phyloP scores from a whole-genome alignment of 2,329 filamentous ascomycete genomes.

The Cercospora zeae-maydis region DNA sequence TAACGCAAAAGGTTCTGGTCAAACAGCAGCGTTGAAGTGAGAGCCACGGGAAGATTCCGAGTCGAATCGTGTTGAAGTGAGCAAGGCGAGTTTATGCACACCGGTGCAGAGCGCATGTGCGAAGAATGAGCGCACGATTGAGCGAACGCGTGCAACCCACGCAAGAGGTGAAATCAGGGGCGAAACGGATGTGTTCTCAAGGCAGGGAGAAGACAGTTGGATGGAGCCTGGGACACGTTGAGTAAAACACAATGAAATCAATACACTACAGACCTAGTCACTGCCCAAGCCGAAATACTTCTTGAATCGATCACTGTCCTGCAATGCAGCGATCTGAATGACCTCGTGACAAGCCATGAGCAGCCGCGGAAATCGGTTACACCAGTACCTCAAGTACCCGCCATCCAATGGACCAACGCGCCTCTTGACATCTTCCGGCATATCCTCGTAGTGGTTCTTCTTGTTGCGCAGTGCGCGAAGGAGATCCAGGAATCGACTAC shows the following conservation, averaged over 20 bases:
- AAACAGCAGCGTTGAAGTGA: background rate
- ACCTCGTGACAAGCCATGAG: constrained; percentile 76
- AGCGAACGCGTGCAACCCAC: background rate
- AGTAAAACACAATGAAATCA: background rate
- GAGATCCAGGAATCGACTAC: constrained; percentile 76
- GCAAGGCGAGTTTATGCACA: background rate
- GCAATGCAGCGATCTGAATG: constrained; percentile 63
- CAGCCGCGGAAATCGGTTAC: constrained; percentile 70
- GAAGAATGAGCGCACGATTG: too few relatives aligned
- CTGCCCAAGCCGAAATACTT: constrained; percentile 58
- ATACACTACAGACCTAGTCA: constrained; percentile 5
- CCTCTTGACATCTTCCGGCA: constrained; percentile 73
- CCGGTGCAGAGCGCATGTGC: too few relatives aligned
- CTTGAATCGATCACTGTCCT: constrained; percentile 62
- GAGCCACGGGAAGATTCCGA: background rate
- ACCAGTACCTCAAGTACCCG: constrained; percentile 77
- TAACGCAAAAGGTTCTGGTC: background rate
- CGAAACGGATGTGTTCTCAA: background rate
- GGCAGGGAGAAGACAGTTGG: too few relatives aligned
- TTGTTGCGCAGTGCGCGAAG: constrained; percentile 90
- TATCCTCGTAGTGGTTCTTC: constrained; percentile 96
- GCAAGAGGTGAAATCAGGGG: background rate
- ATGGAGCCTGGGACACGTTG: background rate
- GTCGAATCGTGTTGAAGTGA: background rate
- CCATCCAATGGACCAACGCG: constrained; percentile 72